These are phyloP conservation scores for Russula lepida DNA, from an alignment of 768 basidiomycete genomes.

Conservation along the genomic window DNA sequence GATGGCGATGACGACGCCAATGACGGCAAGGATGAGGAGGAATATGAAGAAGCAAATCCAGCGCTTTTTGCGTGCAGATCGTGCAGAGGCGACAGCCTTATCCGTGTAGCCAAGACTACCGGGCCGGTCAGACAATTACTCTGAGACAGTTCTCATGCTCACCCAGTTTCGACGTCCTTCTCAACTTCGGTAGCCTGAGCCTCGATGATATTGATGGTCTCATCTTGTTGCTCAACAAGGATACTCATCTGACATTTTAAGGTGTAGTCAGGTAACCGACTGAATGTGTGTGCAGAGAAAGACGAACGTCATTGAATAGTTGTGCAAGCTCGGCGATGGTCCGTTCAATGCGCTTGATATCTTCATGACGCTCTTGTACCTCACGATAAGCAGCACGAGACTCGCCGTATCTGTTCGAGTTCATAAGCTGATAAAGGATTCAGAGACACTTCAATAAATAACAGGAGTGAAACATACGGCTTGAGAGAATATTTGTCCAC, in stretches of 20 bases:
- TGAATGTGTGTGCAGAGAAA: background rate
- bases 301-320: conserved; percentile 84
- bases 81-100: conserved; percentile 79
- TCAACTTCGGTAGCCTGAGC: conserved; percentile 64
- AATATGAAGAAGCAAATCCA: conserved; percentile 90
- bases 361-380: conserved; percentile 95
- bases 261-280: background rate
- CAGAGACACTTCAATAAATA: background rate
- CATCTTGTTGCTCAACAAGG: conserved; percentile 90
- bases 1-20: conserved; percentile 55
- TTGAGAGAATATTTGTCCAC: conserved; percentile 71
- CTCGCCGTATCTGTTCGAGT: conserved; percentile 83
- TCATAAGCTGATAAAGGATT: conserved; percentile 55
- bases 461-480: conserved; percentile 36
- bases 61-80: conserved; percentile 86
- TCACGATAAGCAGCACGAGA: conserved; percentile 88
- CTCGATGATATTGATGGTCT: conserved; percentile 77
- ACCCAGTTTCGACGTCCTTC: conserved; percentile 84
- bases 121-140: conserved; percentile 5
- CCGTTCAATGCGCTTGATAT: conserved; percentile 91
- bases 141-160: conserved; percentile 23
- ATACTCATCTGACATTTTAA: conserved; percentile 67
- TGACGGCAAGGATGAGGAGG: conserved; percentile 54
- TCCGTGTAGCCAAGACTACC: conserved; percentile 71
- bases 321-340: conserved; percentile 91